phyloP scores from a whole-genome alignment of 139 green algal genomes.

The Coccomyxa sp. region DNA sequence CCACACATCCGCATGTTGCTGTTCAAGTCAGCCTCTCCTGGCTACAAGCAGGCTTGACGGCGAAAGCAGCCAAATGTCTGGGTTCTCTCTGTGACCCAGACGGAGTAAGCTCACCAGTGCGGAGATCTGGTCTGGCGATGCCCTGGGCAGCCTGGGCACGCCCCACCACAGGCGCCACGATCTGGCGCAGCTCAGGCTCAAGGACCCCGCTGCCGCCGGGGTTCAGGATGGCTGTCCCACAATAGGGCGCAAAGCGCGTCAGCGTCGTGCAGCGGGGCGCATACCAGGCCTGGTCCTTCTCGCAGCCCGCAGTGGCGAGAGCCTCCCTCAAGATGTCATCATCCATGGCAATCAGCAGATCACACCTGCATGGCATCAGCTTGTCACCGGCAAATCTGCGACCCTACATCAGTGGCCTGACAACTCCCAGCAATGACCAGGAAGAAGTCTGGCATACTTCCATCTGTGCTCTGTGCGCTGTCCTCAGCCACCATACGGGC shows the following conservation, averaged over 20 bases:
- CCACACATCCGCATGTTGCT: too few species aligned
- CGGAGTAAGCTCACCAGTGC: background rate
- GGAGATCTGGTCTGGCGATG: background rate
- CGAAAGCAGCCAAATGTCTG: too few species aligned
- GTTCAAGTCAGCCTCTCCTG: too few species aligned
- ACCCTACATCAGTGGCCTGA: background rate
- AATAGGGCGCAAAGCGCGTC: slow-evolving; percentile 2
- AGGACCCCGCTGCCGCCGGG: slow-evolving; percentile 6
- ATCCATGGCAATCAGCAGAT: background rate
- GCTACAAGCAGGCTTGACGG: too few species aligned
- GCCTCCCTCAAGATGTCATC: background rate
- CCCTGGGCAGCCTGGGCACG: background rate
- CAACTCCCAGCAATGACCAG: background rate
- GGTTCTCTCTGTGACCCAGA: too few species aligned
- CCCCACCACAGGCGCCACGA: background rate
- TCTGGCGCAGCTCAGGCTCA: slow-evolving; percentile 1
- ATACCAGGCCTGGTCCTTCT: background rate
- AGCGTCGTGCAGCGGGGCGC: background rate
- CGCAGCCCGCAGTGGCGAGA: background rate
- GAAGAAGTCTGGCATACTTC: background rate
- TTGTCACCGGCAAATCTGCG: background rate
- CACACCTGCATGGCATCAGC: background rate
- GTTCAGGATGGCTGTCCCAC: background rate
- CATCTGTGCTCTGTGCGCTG: background rate
- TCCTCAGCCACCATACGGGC: background rate